Evolutionary conservation across 352 stramenopile genomes (phyloP).

Genomic region (Phytophthora citricola): DNA sequence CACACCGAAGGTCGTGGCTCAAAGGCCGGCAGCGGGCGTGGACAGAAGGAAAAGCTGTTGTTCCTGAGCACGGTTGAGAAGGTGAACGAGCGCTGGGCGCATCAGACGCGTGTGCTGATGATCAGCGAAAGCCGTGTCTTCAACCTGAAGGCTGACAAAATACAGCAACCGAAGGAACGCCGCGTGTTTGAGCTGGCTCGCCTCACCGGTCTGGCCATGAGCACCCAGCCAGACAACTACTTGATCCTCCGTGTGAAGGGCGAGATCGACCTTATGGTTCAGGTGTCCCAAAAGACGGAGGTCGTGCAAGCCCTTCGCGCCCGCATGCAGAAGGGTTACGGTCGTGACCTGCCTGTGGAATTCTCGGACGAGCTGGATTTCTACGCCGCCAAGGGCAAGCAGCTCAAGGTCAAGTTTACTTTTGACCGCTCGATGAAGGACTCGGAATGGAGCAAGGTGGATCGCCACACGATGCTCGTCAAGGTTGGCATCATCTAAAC

Average conservation of each 20-base stretch:
- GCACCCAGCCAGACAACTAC: constrained; percentile 84
- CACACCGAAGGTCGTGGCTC: constrained; percentile 40
- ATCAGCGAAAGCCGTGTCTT: constrained; percentile 80
- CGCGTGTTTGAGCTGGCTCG: constrained; percentile 69
- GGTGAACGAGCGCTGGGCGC: constrained; percentile 86
- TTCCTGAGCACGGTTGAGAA: constrained; percentile 80
- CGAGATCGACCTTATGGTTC: constrained; percentile 76
- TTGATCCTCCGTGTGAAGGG: constrained; percentile 78
- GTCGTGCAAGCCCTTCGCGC: constrained; percentile 77
- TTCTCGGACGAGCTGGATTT: constrained; percentile 79
- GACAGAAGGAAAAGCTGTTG: constrained; percentile 60
- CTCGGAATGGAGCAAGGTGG: constrained; percentile 67
- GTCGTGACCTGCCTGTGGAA: constrained; percentile 66
- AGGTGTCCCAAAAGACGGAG: constrained; percentile 83
- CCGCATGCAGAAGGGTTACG: constrained; percentile 62
- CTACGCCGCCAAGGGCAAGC: constrained; percentile 72
- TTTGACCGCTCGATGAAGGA: constrained; percentile 71
- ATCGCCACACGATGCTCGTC: constrained; percentile 78
- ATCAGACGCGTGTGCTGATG: constrained; percentile 79
- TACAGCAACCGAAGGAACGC: constrained; percentile 84
- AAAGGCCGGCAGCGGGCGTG: constrained; percentile 32
- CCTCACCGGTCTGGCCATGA: constrained; percentile 74
- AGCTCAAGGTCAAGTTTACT: constrained; percentile 71
- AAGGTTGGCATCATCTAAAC: constrained; percentile 77
- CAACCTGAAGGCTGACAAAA: constrained; percentile 88